phyloP scores from a whole-genome alignment of 768 basidiomycete genomes.

The Leccinum barrowsii region DNA sequence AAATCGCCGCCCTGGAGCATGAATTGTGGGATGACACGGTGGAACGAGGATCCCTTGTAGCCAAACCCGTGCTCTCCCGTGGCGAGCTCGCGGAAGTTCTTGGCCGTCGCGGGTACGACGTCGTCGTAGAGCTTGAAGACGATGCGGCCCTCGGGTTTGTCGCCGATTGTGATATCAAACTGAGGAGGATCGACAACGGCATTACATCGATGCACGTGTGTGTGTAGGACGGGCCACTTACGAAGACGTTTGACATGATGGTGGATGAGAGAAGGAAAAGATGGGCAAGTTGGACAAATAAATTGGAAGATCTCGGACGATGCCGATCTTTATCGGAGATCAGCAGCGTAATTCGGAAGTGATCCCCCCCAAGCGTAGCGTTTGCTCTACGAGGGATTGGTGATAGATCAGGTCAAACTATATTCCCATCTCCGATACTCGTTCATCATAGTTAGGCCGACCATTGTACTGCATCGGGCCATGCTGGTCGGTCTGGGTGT shows the following conservation, averaged over 20 bases:
- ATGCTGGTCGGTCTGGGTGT: not conserved
- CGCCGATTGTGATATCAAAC: conserved; percentile 67
- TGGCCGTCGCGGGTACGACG: conserved; percentile 67
- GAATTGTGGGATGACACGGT: conserved; percentile 80
- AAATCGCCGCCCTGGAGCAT: conserved; percentile 95
- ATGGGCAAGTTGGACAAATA: not conserved
- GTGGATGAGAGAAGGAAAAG: not conserved
- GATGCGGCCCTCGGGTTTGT: conserved; percentile 48
- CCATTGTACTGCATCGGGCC: not conserved
- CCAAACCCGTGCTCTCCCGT: conserved; percentile 73
- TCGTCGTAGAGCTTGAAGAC: conserved; percentile 85
- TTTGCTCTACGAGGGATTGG: too few species aligned
- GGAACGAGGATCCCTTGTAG: conserved; percentile 67
- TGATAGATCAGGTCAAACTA: too few species aligned
- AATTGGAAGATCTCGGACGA: conserved; percentile 4
- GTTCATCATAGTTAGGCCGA: not conserved
- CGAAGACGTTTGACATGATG: conserved; percentile 14
- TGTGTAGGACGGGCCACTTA: not conserved
- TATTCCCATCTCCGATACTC: not conserved
- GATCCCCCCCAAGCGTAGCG: not conserved
- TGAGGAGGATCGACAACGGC: conserved; percentile 19
- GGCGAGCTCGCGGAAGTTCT: conserved; percentile 87
- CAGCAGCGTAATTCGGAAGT: not conserved
- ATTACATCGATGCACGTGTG: not conserved
- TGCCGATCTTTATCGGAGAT: conserved; percentile 8